A percentile compares a stretch with the other conserved stretches of the same genome.
These are phyloP conservation scores for Fusarium dimerum DNA, from an alignment of 2,329 filamentous ascomycete species.

Conservation along the genomic window DNA sequence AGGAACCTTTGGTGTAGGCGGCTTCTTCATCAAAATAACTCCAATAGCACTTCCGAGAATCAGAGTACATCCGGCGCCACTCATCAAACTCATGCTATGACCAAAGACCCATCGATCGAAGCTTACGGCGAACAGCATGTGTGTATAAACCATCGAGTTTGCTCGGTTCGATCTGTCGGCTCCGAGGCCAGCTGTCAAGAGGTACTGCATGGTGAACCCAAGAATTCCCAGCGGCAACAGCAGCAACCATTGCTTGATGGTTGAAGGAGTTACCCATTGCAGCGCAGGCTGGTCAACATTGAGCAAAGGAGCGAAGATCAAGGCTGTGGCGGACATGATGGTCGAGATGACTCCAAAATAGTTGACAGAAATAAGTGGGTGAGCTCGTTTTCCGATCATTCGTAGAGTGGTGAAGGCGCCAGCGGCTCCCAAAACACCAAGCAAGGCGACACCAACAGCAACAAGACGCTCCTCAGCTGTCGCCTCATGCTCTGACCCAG, in stretches of 20 bases:
- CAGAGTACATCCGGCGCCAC: conserved; percentile 51
- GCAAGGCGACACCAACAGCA: conserved; percentile 70
- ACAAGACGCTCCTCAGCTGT: conserved; percentile 66
- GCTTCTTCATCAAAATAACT: conserved; percentile 47
- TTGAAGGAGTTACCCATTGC: conserved; percentile 43
- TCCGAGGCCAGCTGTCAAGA: conserved; percentile 75
- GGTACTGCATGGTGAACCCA: conserved; percentile 83
- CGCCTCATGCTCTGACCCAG: conserved; percentile 37
- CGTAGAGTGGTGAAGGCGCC: conserved; percentile 75
- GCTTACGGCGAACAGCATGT: conserved; percentile 56
- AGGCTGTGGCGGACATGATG: conserved; percentile 63
- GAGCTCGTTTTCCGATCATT: conserved; percentile 76
- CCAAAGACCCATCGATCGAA: conserved; percentile 57
- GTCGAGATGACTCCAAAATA: conserved; percentile 76
- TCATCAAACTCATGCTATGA: conserved; percentile 50
- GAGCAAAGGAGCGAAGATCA: conserved; percentile 53
- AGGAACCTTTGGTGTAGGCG: conserved; percentile 26
- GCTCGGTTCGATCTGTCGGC: conserved; percentile 66
- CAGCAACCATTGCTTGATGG: conserved; percentile 62
- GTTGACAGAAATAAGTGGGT: conserved; percentile 82
- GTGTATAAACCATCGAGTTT: conserved; percentile 59
- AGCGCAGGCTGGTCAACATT: conserved; percentile 48
- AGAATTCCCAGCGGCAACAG: conserved; percentile 68
- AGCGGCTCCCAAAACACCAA: conserved; percentile 77
- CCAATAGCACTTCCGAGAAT: conserved; percentile 56